Evolutionary conservation across 768 basidiomycete genomes (phyloP).

Genomic region (Macrolepiota albuminosa): DNA sequence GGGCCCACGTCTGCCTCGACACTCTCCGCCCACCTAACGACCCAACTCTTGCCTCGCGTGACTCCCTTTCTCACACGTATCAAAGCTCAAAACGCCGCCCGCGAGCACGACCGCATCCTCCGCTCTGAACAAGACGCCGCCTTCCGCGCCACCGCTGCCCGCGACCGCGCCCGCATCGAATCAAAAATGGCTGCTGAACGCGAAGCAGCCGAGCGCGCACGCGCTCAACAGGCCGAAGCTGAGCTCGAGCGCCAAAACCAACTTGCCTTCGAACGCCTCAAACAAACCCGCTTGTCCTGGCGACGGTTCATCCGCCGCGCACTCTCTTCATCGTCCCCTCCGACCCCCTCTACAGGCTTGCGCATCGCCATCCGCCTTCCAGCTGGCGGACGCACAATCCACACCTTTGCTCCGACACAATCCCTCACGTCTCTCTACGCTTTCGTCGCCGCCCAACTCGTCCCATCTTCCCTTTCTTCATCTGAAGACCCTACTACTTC

Average conservation of each 20-base stretch:
- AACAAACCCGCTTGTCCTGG: constrained; percentile 19
- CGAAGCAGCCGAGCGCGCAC: constrained; percentile 29
- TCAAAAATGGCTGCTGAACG: constrained; percentile 42
- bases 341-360: neutral
- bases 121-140: constrained; percentile 75
- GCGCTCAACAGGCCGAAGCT: constrained; percentile 23
- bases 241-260: neutral
- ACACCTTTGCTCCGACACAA: constrained; percentile 45
- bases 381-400: constrained; percentile 52
- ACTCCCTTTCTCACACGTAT: constrained; percentile 68
- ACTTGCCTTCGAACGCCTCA: neutral
- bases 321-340: constrained; percentile 13
- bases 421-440: constrained; percentile 65
- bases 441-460: constrained; percentile 61
- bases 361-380: constrained; percentile 3
- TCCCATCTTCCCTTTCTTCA: constrained; percentile 34
- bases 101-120: constrained; percentile 51
- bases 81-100: constrained; percentile 42
- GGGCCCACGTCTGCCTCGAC: constrained; percentile 59
- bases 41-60: constrained; percentile 77
- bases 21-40: constrained; percentile 62
- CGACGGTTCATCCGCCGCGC: constrained; percentile 48
- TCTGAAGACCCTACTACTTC: constrained; percentile 38
- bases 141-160: neutral
- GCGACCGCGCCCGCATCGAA: constrained; percentile 38